Evolutionary conservation across 139 green algal species (phyloP), one percentile per base, ranked within the genome.

Genomic region (Picochlorum sp.): DNA sequence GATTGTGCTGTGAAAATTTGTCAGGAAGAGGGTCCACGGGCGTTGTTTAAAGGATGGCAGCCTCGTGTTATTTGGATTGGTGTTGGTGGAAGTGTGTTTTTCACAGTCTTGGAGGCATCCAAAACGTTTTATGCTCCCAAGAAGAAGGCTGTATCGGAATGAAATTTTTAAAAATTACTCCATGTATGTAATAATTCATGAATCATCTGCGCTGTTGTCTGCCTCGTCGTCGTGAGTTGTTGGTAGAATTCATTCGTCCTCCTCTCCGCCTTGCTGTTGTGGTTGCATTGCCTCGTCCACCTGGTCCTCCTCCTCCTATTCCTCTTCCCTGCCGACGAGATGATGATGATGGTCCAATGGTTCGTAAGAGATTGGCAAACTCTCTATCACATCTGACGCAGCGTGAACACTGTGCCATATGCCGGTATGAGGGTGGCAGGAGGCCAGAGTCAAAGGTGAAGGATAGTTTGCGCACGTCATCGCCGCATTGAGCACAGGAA

Each of bases 51-150:
- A 20, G 93, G 93, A 16, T 93, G 92, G 85, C 78, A 95, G 78
- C 91, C 93, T 6, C 79, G 93, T 10, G 83, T 98, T 41, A 81
- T 95, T 23, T 99, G 93, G 93, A 99, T 99, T 66, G 85, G 75
- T 9, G 76, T 99, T 16, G 93, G 93, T 34, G 89, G 89, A 51
- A 91, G 85, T 66, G 83, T 96, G 9, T 96, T 96, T 74, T 96
- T 96, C 82, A 89, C 88, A 2, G 83, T 79, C 16, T 57, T 90
- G 6, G 83, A 90, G 59, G 59, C 71, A 16, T 51, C 76, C 45
- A 86, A 86, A 66, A 81, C 80, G 61, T 37, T 76, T 7, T 86
- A 81, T 63, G 73, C 70, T 2, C 76, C 76, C 16, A 70, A 77
- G 56, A 9, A 57, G 31, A 44, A 21, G 47, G n/a, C 26, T 10